A percentile compares a stretch with the other conserved stretches of the same genome.
These are phyloP conservation scores for Chaetothyriales sp. DNA, from an alignment of 2,329 filamentous ascomycete genomes.

Conservation along the genomic window DNA sequence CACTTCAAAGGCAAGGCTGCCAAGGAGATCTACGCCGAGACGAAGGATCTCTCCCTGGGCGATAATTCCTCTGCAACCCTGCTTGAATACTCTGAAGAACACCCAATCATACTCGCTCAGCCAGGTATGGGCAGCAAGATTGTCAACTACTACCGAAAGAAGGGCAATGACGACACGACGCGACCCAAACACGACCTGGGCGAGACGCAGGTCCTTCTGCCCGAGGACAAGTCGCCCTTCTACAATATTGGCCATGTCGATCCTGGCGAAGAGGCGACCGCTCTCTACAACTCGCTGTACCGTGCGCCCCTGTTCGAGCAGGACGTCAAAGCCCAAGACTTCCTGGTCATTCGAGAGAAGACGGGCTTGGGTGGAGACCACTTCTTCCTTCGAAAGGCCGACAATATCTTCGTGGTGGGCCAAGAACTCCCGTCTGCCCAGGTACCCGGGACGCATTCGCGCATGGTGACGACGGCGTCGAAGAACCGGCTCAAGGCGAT, in stretches of 20 bases:
- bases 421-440: conserved; percentile 87
- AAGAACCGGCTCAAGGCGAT: conserved; percentile 97
- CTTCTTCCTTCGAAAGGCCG: conserved; percentile 78
- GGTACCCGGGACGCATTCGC: conserved; percentile 81
- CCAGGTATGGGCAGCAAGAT: conserved; percentile 95
- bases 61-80: conserved; percentile 82
- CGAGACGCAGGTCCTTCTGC: conserved; percentile 73
- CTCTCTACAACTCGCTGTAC: conserved; percentile 91
- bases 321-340: conserved; percentile 62
- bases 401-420: conserved; percentile 80
- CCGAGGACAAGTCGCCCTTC: conserved; percentile 92
- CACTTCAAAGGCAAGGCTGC: conserved; percentile 66
- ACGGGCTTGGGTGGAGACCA: conserved; percentile 64
- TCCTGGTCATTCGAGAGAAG: conserved; percentile 68
- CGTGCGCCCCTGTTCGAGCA: conserved; percentile 89
- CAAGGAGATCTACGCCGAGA: conserved; percentile 63
- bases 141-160: conserved; percentile 91
- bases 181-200: conserved; percentile 73
- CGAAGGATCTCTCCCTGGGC: conserved; percentile 69
- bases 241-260: conserved; percentile 89
- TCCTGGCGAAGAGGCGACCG: conserved; percentile 76
- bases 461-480: conserved; percentile 90
- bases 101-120: conserved; percentile 81
- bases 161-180: conserved; percentile 61
- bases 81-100: conserved; percentile 91